A percentile compares a stretch with the other conserved stretches of the same genome.
These are phyloP conservation scores for Elsinoe fawcettii DNA, from an alignment of 2,329 filamentous ascomycete genomes.

Conservation along the genomic window DNA sequence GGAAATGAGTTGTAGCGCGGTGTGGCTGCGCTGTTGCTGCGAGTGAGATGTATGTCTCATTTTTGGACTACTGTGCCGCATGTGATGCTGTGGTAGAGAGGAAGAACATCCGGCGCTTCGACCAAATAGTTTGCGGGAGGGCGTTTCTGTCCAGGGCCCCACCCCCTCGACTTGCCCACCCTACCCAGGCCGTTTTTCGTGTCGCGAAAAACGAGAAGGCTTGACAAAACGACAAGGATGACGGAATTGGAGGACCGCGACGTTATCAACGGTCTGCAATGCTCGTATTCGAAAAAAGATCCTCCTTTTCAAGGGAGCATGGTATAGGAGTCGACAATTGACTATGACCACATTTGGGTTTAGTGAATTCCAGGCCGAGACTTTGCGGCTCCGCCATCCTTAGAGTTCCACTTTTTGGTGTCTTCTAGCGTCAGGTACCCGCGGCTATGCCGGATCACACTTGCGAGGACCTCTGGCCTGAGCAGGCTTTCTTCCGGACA, in stretches of 20 bases:
- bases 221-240: constrained; percentile 5
- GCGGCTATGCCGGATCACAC: not conserved
- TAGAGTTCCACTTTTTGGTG: not conserved
- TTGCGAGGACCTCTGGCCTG: not conserved
- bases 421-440: constrained; percentile 13
- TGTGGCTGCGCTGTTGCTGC: constrained; percentile 5
- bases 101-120: constrained; percentile 7
- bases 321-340: not conserved
- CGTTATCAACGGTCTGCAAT: not conserved
- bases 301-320: not conserved
- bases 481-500: not conserved
- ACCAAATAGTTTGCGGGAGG: constrained; percentile 12
- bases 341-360: not conserved
- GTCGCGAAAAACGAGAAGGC: constrained; percentile 10
- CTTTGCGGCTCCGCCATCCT: constrained; percentile 1
- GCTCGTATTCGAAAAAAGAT: not conserved
- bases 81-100: not conserved
- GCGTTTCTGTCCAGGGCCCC: constrained; percentile 1
- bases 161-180: not conserved
- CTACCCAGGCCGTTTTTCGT: not conserved
- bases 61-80: constrained; percentile 11
- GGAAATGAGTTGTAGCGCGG: constrained; percentile 4
- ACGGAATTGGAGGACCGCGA: not conserved
- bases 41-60: constrained; percentile 10
- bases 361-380: constrained; percentile 2